A percentile compares a stretch with the other conserved stretches of the same genome.
Conservation (phyloP, 345 rosid genomes). For the Gossypium stocksii region DNA sequence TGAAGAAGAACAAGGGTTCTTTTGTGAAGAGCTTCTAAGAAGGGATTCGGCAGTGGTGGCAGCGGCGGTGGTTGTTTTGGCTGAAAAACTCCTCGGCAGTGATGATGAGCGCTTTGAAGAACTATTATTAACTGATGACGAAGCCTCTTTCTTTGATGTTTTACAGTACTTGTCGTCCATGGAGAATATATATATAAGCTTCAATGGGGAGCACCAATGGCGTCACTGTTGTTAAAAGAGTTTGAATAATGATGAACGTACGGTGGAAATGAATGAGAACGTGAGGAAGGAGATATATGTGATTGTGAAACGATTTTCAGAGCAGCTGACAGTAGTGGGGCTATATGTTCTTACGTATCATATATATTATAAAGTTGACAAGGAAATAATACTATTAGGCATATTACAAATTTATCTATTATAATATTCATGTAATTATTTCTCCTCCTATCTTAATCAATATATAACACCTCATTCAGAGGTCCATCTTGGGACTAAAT, state of each 20-base stretch:
- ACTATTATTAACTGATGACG: conserved; percentile 21
- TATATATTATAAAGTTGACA: neutral
- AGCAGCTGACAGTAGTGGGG: neutral
- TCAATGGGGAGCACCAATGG: neutral
- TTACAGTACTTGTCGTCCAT: conserved; percentile 81
- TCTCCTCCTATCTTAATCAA: too few species aligned
- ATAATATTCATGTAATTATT: too few species aligned
- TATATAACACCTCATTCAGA: too few species aligned
- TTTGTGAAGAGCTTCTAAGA: conserved; percentile 53
- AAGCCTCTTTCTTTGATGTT: conserved; percentile 45
- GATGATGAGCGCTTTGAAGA: conserved; percentile 34
- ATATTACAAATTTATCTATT: too few species aligned
- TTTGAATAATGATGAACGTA: neutral
- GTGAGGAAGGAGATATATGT: too few species aligned
- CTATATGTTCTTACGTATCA: neutral
- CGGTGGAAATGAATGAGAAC: too few species aligned
- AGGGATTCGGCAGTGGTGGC: conserved; percentile 54
- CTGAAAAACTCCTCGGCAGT: conserved; percentile 59
- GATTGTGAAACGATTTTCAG: neutral
- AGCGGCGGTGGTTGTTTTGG: conserved; percentile 45
- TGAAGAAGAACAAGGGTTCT: conserved; percentile 27
- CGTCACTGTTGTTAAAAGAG: neutral
- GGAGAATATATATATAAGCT: neutral
- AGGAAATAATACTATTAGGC: too few species aligned
- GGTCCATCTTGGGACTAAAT: too few species aligned